Evolutionary conservation across 2,329 filamentous ascomycete genomes (phyloP).

Genomic region (Nigrograna mackinnonii): DNA sequence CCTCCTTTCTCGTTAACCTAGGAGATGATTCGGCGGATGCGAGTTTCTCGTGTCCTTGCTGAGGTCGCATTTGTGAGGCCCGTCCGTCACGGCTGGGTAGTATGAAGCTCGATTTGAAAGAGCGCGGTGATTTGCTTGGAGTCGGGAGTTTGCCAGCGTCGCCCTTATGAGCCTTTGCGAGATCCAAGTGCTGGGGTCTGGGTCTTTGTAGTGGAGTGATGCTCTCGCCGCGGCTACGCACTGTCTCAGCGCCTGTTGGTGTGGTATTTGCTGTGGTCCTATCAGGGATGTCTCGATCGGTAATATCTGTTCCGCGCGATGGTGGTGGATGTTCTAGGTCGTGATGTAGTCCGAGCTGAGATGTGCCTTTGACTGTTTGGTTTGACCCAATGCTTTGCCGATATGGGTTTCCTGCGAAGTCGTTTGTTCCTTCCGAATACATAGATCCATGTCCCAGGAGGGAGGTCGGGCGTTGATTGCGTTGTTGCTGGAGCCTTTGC

Average conservation of each 20-base stretch:
- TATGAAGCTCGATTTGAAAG: slow-evolving; percentile 77
- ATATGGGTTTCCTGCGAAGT: slow-evolving; percentile 35
- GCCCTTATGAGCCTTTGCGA: slow-evolving; percentile 63
- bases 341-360: slow-evolving; percentile 35
- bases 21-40: slow-evolving; percentile 80
- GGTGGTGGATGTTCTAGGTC: slow-evolving; percentile 56
- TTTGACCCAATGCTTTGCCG: slow-evolving; percentile 43
- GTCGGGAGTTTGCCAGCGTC: slow-evolving; percentile 58
- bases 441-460: slow-evolving; percentile 37
- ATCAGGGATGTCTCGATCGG: slow-evolving; percentile 72
- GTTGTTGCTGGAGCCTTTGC: slow-evolving; percentile 88
- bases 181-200: slow-evolving; percentile 59
- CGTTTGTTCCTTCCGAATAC: slow-evolving; percentile 32
- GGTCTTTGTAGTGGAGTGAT: slow-evolving; percentile 73
- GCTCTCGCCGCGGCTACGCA: slow-evolving; percentile 74
- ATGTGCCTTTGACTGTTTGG: slow-evolving; percentile 30
- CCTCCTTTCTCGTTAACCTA: slow-evolving; percentile 55
- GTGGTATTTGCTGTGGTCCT: slow-evolving; percentile 75
- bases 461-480: slow-evolving; percentile 61
- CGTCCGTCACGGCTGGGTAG: slow-evolving; percentile 60
- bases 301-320: slow-evolving; percentile 81
- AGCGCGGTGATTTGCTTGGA: slow-evolving; percentile 72
- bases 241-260: slow-evolving; percentile 63
- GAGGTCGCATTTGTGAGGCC: slow-evolving; percentile 50
- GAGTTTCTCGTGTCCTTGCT: slow-evolving; percentile 76